phyloP scores from a whole-genome alignment of 192 early-diverging fungal genomes.

The Coemansia sp. region DNA sequence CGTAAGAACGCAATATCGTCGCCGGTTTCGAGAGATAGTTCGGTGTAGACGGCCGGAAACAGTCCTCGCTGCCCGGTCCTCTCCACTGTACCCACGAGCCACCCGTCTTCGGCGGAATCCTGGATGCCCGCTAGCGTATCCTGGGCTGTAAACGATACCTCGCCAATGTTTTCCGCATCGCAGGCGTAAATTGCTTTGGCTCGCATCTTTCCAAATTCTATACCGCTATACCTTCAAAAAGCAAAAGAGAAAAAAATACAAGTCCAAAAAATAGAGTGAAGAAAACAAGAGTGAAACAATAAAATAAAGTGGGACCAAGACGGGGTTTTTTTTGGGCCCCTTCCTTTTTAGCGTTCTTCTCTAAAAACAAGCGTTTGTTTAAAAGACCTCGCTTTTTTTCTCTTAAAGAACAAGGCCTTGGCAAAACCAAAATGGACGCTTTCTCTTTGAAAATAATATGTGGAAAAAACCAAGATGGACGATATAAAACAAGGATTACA shows the following conservation, averaged over 20 bases:
- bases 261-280: background rate
- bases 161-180: slow-evolving; percentile 41
- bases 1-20: slow-evolving; percentile 31
- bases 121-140: slow-evolving; percentile 17
- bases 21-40: slow-evolving; percentile 32
- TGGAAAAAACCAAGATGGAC: no score
- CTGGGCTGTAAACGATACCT: slow-evolving; percentile 37
- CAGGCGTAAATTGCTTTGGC: slow-evolving; percentile 47
- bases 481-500: no score
- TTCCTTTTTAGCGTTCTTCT: no score
- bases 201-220: slow-evolving; percentile 16
- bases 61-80: slow-evolving; percentile 32
- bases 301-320: background rate
- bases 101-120: slow-evolving; percentile 35
- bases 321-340: no score
- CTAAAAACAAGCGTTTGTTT: no score
- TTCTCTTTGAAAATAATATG: no score
- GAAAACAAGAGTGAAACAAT: slow-evolving; percentile 8
- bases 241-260: background rate
- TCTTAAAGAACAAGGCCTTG: no score
- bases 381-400: no score
- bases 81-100: slow-evolving; percentile 33
- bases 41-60: slow-evolving; percentile 42
- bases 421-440: no score
- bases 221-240: background rate